phyloP scores from a whole-genome alignment of 2,329 filamentous ascomycete genomes.

The Xylariales sp. region DNA sequence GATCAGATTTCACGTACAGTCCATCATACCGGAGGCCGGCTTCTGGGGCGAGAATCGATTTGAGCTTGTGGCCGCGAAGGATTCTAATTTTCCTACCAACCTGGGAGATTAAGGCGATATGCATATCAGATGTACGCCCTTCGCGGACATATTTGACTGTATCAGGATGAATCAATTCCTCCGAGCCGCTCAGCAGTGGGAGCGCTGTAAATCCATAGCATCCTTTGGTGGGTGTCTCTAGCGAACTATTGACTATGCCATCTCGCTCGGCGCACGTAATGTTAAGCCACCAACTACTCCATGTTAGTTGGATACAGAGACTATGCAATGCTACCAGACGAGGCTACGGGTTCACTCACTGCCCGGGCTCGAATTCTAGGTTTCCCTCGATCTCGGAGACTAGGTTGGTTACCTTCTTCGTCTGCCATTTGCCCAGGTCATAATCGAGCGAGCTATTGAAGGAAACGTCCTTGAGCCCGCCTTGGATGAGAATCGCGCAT shows the following conservation, averaged over 20 bases:
- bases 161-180: conserved; percentile 55
- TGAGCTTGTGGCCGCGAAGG: conserved; percentile 62
- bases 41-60: conserved; percentile 62
- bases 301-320: conserved; percentile 4
- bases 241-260: conserved; percentile 61
- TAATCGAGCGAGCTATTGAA: conserved; percentile 52
- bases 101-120: conserved; percentile 60
- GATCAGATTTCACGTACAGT: conserved; percentile 56
- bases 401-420: conserved; percentile 47
- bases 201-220: conserved; percentile 60
- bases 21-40: conserved; percentile 69
- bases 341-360: conserved; percentile 54
- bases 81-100: conserved; percentile 63
- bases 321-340: neutral
- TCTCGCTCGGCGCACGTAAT: conserved; percentile 67
- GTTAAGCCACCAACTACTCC: conserved; percentile 67
- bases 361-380: conserved; percentile 58
- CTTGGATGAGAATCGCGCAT: conserved; percentile 51
- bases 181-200: conserved; percentile 63
- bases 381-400: conserved; percentile 57
- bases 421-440: conserved; percentile 53
- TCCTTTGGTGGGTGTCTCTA: conserved; percentile 59
- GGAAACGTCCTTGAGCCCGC: conserved; percentile 57
- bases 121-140: conserved; percentile 59
- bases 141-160: conserved; percentile 59